Percentiles rank a stretch among this genome's conserved stretches.
These are phyloP conservation scores for Chrysophaeum taylorii DNA, from an alignment of 352 stramenopile species.

Conservation along the genomic window DNA sequence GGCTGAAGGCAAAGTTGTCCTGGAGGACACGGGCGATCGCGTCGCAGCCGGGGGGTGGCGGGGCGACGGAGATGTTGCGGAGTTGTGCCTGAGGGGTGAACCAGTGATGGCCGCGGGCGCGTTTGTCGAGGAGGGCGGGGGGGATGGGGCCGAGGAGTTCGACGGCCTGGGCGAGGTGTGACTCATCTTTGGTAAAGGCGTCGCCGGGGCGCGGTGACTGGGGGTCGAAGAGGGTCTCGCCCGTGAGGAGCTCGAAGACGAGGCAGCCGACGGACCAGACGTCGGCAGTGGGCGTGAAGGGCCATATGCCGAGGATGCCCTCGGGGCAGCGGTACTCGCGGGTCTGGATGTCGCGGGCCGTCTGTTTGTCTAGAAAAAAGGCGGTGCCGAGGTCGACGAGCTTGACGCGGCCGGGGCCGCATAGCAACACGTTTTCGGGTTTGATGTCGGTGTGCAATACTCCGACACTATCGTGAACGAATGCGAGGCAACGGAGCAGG, in stretches of 20 bases:
- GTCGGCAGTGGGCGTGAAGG: conserved; percentile 12
- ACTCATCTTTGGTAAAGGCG: background rate
- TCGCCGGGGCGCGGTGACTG: background rate
- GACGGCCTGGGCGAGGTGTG: conserved; percentile 10
- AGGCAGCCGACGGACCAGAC: conserved; percentile 24
- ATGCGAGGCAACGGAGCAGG: background rate
- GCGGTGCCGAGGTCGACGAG: conserved; percentile 86
- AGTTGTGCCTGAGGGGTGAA: background rate
- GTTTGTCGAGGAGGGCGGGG: background rate
- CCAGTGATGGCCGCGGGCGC: background rate
- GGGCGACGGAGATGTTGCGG: background rate
- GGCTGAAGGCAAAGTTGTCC: background rate
- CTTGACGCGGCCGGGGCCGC: conserved; percentile 16
- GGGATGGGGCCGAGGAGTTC: background rate
- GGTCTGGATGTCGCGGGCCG: conserved; percentile 90
- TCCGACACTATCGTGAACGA: background rate
- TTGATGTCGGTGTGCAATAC: conserved; percentile 10
- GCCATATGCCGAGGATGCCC: conserved; percentile 25
- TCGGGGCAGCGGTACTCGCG: conserved; percentile 85
- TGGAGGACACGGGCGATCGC: background rate
- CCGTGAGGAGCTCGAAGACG: conserved; percentile 21
- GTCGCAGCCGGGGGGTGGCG: background rate
- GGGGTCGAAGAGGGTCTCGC: conserved; percentile 18
- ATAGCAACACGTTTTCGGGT: conserved; percentile 7
- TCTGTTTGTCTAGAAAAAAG: conserved; percentile 87